Percentiles rank a stretch among this genome's conserved stretches.
Evolutionary conservation across 192 early-diverging fungal species (phyloP).

Genomic region (Entrophospora sp.): DNA sequence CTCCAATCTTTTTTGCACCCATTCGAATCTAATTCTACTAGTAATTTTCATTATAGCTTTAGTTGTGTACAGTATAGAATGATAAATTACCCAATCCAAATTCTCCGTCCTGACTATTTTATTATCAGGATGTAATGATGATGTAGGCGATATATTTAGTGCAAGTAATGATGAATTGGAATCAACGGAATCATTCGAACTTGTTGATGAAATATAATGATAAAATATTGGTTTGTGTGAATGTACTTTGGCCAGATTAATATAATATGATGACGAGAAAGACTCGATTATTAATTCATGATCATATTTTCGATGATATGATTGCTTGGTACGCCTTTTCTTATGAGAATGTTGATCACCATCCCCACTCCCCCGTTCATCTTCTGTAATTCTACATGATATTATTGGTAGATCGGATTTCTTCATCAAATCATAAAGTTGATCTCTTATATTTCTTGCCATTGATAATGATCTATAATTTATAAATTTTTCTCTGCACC

Average conservation of each 20-base stretch:
- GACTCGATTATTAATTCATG: constrained; percentile 62
- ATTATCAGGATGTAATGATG: constrained; percentile 75
- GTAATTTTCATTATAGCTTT: constrained; percentile 96
- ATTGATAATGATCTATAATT: constrained; percentile 73
- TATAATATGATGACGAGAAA: constrained; percentile 84
- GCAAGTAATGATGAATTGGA: constrained; percentile 87
- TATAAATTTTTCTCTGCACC: constrained; percentile 89
- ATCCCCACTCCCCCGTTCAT: not conserved
- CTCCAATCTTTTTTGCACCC: constrained; percentile 74
- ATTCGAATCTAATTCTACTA: constrained; percentile 78
- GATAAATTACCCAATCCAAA: constrained; percentile 93
- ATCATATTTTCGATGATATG: not conserved
- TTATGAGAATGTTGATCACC: constrained; percentile 52
- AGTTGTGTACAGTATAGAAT: constrained; percentile 84
- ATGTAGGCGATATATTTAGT: constrained; percentile 84
- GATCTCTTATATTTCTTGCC: constrained; percentile 78
- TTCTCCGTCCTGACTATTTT: constrained; percentile 37
- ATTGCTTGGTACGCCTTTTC: constrained; percentile 47
- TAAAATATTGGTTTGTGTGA: constrained; percentile 49
- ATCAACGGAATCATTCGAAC: constrained; percentile 36
- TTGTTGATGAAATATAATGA: constrained; percentile 40
- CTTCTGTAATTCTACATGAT: constrained; percentile 7
- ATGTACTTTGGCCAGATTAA: constrained; percentile 90
- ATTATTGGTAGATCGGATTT: constrained; percentile 46
- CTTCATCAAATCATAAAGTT: constrained; percentile 83